Evolutionary conservation across 2,329 filamentous ascomycete species (phyloP).

Genomic region (Drechslerella dactyloides): DNA sequence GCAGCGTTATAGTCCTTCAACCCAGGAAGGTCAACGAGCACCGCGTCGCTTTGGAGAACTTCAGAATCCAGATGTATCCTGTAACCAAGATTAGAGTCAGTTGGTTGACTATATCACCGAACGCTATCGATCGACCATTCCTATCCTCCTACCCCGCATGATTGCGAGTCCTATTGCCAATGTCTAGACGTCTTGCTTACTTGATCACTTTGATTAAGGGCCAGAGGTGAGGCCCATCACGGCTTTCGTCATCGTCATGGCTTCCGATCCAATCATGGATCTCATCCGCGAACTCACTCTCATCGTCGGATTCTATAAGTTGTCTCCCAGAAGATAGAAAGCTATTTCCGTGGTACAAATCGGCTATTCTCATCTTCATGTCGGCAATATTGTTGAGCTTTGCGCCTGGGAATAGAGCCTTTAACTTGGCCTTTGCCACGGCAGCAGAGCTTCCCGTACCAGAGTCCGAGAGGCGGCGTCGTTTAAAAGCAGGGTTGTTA

Average conservation of each 20-base stretch:
- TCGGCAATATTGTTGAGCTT: background rate
- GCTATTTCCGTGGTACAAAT: conserved; percentile 10
- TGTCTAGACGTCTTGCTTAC: conserved; percentile 8
- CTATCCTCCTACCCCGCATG: no score
- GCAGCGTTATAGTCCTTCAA: conserved; percentile 38
- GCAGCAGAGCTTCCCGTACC: background rate
- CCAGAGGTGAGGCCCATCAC: conserved; percentile 22
- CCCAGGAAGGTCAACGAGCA: conserved; percentile 38
- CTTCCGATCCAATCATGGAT: conserved; percentile 27
- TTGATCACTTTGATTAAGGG: conserved; percentile 33
- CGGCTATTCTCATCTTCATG: background rate
- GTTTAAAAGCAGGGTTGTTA: conserved; percentile 16
- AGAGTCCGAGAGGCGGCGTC: conserved; percentile 29
- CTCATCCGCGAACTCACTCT: conserved; percentile 14
- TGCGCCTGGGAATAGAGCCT: conserved; percentile 29
- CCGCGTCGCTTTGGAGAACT: conserved; percentile 11
- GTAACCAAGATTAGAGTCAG: background rate
- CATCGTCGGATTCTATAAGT: conserved; percentile 23
- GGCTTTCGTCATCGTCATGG: conserved; percentile 13
- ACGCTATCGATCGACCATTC: no score
- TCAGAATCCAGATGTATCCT: conserved; percentile 37
- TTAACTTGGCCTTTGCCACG: conserved; percentile 31
- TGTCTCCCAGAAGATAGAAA: conserved; percentile 8
- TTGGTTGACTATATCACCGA: no score
- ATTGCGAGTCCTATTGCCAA: background rate